Evolutionary conservation across 345 rosid species (phyloP).

Genomic region (Microcos paniculata): DNA sequence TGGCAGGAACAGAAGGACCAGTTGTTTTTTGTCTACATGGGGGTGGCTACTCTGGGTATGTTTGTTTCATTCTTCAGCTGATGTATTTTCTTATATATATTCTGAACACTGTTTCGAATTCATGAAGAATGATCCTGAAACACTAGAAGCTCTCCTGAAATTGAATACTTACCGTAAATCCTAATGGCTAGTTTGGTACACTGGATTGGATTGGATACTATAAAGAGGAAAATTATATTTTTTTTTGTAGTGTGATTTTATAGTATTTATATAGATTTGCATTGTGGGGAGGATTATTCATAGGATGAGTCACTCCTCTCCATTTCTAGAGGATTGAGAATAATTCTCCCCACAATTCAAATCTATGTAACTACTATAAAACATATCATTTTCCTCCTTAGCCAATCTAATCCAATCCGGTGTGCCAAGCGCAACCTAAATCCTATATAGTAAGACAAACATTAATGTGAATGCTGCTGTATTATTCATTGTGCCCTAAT

Average conservation of each 20-base stretch:
- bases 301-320: too few species aligned
- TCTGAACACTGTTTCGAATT: background rate
- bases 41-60: slow-evolving; percentile 93
- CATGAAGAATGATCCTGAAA: background rate
- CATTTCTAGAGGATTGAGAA: too few species aligned
- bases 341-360: too few species aligned
- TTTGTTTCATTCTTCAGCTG: background rate
- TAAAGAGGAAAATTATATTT: too few species aligned
- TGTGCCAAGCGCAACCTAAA: background rate
- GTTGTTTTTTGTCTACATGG: slow-evolving; percentile 92
- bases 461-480: background rate
- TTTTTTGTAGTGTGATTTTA: too few species aligned
- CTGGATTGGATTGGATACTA: too few species aligned
- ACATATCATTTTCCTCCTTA: too few species aligned
- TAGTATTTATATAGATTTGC: too few species aligned
- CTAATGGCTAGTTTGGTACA: too few species aligned
- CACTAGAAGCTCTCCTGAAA: background rate
- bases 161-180: too few species aligned
- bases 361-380: too few species aligned
- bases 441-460: background rate
- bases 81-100: background rate
- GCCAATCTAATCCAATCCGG: background rate
- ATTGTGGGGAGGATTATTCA: too few species aligned
- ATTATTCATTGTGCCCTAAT: background rate
- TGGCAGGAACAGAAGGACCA: slow-evolving; percentile 89